phyloP scores from a whole-genome alignment of 192 early-diverging fungal genomes.

The Radiomyces spectabilis region DNA sequence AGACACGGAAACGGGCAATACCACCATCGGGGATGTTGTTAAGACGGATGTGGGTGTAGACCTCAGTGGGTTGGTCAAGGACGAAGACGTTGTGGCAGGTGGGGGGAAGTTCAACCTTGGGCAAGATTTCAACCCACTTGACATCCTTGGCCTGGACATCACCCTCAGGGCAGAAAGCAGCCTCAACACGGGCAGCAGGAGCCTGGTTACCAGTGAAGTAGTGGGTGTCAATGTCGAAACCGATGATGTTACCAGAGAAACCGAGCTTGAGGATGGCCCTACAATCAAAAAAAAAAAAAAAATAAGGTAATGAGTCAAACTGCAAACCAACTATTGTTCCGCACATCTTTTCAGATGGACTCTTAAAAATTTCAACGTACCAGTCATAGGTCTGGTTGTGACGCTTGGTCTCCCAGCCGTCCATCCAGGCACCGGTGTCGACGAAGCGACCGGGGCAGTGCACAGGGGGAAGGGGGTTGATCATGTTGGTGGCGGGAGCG shows the following conservation, averaged over 20 bases:
- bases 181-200: slow-evolving; percentile 77
- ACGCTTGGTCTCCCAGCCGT: slow-evolving; percentile 92
- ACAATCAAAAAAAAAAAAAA: neutral
- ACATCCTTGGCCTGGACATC: slow-evolving; percentile 38
- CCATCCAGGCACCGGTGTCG: slow-evolving; percentile 68
- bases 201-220: slow-evolving; percentile 93
- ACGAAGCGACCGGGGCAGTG: slow-evolving; percentile 46
- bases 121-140: slow-evolving; percentile 57
- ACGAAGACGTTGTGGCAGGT: slow-evolving; percentile 59
- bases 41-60: slow-evolving; percentile 65
- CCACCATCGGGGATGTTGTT: slow-evolving; percentile 77
- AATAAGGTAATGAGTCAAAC: neutral
- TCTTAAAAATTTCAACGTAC: slow-evolving; percentile 14
- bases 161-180: slow-evolving; percentile 38
- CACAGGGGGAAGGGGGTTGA: slow-evolving; percentile 66
- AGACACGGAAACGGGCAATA: slow-evolving; percentile 69
- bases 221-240: slow-evolving; percentile 84
- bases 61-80: slow-evolving; percentile 32
- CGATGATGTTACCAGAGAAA: slow-evolving; percentile 68
- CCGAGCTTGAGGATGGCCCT: slow-evolving; percentile 80
- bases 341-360: neutral
- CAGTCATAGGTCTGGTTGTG: slow-evolving; percentile 87
- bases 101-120: slow-evolving; percentile 64
- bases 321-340: neutral
- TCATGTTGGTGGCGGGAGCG: slow-evolving; percentile 73